Base-by-base conservation (phyloP, 2,329 filamentous ascomycete species). In the Colletotrichum chlorophyti region DNA sequence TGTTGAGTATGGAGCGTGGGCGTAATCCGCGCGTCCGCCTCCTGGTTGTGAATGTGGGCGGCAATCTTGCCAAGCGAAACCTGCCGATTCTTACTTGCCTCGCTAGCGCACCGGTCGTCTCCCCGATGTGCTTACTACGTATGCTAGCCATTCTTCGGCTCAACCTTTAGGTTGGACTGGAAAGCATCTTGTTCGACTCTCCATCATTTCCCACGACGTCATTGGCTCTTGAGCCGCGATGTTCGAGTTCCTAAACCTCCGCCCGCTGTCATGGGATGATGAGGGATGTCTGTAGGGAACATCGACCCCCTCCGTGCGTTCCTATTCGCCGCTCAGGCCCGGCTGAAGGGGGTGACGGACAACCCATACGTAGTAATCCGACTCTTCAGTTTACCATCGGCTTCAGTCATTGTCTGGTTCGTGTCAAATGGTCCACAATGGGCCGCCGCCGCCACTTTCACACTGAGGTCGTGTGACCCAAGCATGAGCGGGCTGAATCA, bases 181-280 rank as follows among this genome's bases (percentile, higher is more conserved):
- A 24, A 35, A 14, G n/a, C 17, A 26, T 26, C 7, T 52, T 12
- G 54, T 58, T 49, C 42, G 41, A 35, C n/a, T n/a, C n/a, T 54
- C 35, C 42, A 42, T 31, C 43, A 53, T 41, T 53, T 40, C n/a
- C 15, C 31, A 26, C 23, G 21, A 29, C 50, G 42, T 41, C 27
- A 53, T 58, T 58, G 54, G 54, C 41, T 15, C 23, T 19, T 15
- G 49, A 54, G 54, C 54, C 49, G 54, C 50, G 26, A 41, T 11
- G 35, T 23, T 48, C 35, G 27, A 58, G 49, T 27, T 46, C 15
- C 21, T 10, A 23, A 40, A 53, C 32, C 34, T 47, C 17, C 24
- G 21, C 10, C 41, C 21, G 29, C 27, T 23, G 11, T 26, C 11
- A 14, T 19, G 26, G 47, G 35, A 15, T 14, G 10, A 14, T 8